Evolutionary conservation across 306 rosid species (phyloP).

Genomic region (Cyclanthera cordifolia): DNA sequence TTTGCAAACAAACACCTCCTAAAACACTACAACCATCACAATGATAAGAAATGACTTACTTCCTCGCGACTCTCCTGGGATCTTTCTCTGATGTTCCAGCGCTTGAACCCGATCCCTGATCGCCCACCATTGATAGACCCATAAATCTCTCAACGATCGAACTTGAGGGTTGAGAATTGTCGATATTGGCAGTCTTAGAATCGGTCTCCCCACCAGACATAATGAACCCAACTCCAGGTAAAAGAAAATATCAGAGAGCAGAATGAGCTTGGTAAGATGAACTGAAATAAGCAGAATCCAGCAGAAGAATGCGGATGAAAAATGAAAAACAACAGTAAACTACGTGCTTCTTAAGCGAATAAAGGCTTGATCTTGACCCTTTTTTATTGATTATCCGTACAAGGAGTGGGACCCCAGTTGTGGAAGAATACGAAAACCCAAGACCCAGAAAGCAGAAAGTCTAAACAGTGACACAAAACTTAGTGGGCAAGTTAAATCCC

Average conservation of each 20-base stretch:
- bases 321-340: background rate
- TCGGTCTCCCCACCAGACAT: background rate
- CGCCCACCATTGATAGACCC: slow-evolving; percentile 1
- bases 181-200: background rate
- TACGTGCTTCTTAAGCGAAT: background rate
- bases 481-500: background rate
- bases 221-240: slow-evolving; percentile 2
- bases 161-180: background rate
- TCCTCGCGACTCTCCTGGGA: slow-evolving; percentile 50
- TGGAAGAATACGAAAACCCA: background rate
- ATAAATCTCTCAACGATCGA: too few species aligned
- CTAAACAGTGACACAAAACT: background rate
- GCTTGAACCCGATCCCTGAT: slow-evolving; percentile 16
- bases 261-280: slow-evolving; percentile 6
- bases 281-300: background rate
- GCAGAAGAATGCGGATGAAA: background rate
- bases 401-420: slow-evolving; percentile 1
- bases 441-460: background rate
- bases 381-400: background rate
- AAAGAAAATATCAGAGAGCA: background rate
- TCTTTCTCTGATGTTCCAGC: slow-evolving; percentile 30
- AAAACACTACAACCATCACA: background rate
- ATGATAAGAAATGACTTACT: slow-evolving; percentile 24
- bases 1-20: too few species aligned
- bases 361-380: background rate